Evolutionary conservation across 805 yeast genomes (phyloP), one percentile per base, ranked within the genome.

Genomic region (Debaryomyces hansenii): DNA sequence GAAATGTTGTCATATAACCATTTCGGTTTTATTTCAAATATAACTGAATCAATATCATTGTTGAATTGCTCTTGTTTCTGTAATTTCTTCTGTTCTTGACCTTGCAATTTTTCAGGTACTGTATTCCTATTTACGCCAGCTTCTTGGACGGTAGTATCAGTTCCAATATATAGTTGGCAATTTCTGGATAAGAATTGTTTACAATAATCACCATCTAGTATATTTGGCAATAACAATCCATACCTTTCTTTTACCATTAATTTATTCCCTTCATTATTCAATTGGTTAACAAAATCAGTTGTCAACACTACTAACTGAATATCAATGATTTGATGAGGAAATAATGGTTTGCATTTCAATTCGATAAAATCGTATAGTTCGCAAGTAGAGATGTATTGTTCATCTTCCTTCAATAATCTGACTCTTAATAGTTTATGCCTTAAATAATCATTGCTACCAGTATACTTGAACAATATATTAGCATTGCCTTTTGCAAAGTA

Each of bases 1-100:
- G 57, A 57, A 12, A 65, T 68, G 33, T 79, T 74, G 51, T 71
- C 78, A 28, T 66, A 57, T 11, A 83, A 66, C 87, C 87, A 82
- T 59, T 82, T 82, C 1, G 87, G 87, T 56, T 82, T 82, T 53
- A 82, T 67, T 51, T 82, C 84, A 11, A 78, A 56, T 2, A 70
- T 64, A 1, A 62, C 53, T 5, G 63, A 57, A 36, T 49, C 51
- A 37, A 42, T 40, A 39, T 37, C 35, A 40, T 47, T 41, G n/a
- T 9, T 16, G 20, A 6, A 5, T 28, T 29, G 27, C 4, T 31
- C n/a, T n/a, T 14, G 21, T 6, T 48, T 38, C 4, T 46, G 44
- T 27, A 45, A 33, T 1, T 40, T 12, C 14, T 37, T 5, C 1
- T 32, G 18, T 16, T 38, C 44, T 37, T 50, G 49, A 38, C 29